Evolutionary conservation across 2,329 filamentous ascomycete genomes (phyloP), one percentile per base, ranked within the genome.

Genomic region (Fusarium hostae): DNA sequence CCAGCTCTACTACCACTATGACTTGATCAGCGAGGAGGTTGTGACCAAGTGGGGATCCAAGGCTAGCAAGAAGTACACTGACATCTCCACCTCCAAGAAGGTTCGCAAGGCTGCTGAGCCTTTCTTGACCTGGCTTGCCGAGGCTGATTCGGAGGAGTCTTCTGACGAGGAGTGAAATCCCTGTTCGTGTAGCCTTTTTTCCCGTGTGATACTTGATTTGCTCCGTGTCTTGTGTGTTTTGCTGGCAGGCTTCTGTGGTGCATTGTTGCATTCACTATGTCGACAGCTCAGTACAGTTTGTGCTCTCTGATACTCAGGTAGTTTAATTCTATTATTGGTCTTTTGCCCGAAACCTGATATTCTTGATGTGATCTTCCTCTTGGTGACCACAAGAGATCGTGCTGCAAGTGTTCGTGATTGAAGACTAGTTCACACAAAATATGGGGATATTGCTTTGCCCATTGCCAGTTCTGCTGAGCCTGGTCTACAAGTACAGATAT

Each of bases 1-100:
- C 71, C 89, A 97, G 82, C 88, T 92, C 78, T 92, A 95, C 84
- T 99, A 98, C 84, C 90, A 98, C 83, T 88, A 94, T 78, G 96
- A 99, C 75, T 88, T 99, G 60, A 86, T 97, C 77, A 90, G 88
- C 56, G 96, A 99, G 85, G 95, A 97, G 71, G 89, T 94, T 20
- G 90, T 97, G 80, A 93, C 91, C 83, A 91, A 92, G 76, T 99
- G 96, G 95, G 95, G 95, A 73, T 88, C 89, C 80, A 97, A 96
- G 88, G 94, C 95, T 66, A 97, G 94, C 89, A 98, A 97, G 91
- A 98, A 98, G 86, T 98, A 98, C 81, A 93, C 97, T 76, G 95
- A 98, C 81, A 83, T 97, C 68, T 81, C 91, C 66, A 95, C 91
- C 68, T 97, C 94, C 85, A 95, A 94, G 88, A 97, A 97, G 88